Conservation (phyloP, 768 basidiomycete species). For the Pisolithus tinctorius region DNA sequence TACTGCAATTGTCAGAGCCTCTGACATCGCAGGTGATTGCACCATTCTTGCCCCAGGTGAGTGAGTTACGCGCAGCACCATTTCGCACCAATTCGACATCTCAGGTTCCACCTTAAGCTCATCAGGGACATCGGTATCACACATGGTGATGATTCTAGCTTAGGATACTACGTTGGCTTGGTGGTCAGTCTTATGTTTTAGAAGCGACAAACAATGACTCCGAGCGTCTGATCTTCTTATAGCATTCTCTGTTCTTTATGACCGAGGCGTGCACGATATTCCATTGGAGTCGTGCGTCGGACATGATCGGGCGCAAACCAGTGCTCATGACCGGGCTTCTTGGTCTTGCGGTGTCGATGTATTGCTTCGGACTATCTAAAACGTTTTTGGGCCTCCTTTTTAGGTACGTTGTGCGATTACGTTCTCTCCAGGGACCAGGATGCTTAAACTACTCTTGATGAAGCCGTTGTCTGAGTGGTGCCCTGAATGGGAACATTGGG, state of each 20-base stretch:
- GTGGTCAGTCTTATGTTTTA: conserved; percentile 36
- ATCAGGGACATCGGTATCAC: conserved; percentile 66
- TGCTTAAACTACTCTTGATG: conserved; percentile 3
- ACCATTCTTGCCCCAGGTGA: conserved; percentile 70
- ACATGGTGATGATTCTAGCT: conserved; percentile 58
- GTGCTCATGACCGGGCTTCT: conserved; percentile 1
- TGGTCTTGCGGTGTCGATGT: conserved; percentile 2
- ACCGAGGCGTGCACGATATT: conserved; percentile 62
- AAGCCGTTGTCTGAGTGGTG: conserved; percentile 65
- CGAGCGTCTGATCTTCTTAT: conserved; percentile 14
- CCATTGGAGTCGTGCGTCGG: conserved; percentile 67
- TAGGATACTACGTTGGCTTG: conserved; percentile 73
- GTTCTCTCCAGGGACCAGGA: too few species aligned
- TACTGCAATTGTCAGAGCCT: conserved; percentile 73
- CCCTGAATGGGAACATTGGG: conserved; percentile 64
- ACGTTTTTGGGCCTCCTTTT: conserved; percentile 47
- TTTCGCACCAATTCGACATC: neutral
- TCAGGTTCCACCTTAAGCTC: conserved; percentile 31
- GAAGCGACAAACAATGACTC: neutral
- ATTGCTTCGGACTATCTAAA: conserved; percentile 33
- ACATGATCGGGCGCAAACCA: conserved; percentile 53
- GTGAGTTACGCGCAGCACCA: conserved; percentile 6
- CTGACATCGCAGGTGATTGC: conserved; percentile 71
- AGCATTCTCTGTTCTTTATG: conserved; percentile 66
- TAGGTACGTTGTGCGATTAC: conserved; percentile 22